phyloP scores from a whole-genome alignment of 306 rosid genomes.

The Fragaria iinumae region DNA sequence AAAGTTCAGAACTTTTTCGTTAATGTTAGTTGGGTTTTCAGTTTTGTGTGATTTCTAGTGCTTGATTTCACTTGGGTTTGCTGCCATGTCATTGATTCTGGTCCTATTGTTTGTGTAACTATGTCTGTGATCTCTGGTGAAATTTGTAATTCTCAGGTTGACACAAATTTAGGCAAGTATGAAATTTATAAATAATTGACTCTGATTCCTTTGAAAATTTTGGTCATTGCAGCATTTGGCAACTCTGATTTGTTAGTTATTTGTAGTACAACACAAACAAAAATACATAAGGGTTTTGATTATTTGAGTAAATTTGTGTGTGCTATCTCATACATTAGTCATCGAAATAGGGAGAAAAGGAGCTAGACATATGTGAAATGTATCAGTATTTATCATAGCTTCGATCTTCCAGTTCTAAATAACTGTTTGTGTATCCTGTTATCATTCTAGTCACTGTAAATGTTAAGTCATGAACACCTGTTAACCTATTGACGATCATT shows the following conservation, averaged over 20 bases:
- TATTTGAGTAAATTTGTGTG: background rate
- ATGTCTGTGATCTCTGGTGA: background rate
- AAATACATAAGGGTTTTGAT: background rate
- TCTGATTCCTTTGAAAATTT: background rate
- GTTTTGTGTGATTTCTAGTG: background rate
- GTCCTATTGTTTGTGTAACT: background rate
- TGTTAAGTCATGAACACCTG: background rate
- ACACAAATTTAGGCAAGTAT: background rate
- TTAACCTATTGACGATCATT: background rate
- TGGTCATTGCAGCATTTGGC: background rate
- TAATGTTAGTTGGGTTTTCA: background rate
- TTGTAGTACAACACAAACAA: background rate
- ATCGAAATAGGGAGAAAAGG: background rate
- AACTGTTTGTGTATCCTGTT: background rate
- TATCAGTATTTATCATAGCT: background rate
- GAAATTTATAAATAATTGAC: background rate
- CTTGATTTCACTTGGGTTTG: background rate
- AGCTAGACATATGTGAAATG: background rate
- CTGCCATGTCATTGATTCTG: background rate
- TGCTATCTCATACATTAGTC: background rate
- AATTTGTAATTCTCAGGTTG: no score
- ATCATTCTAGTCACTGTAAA: background rate
- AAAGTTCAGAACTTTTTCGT: background rate
- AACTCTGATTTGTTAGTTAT: background rate
- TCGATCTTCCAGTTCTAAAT: background rate